Conservation (phyloP, 2,329 filamentous ascomycete genomes). For the Sporothrix curviconia region DNA sequence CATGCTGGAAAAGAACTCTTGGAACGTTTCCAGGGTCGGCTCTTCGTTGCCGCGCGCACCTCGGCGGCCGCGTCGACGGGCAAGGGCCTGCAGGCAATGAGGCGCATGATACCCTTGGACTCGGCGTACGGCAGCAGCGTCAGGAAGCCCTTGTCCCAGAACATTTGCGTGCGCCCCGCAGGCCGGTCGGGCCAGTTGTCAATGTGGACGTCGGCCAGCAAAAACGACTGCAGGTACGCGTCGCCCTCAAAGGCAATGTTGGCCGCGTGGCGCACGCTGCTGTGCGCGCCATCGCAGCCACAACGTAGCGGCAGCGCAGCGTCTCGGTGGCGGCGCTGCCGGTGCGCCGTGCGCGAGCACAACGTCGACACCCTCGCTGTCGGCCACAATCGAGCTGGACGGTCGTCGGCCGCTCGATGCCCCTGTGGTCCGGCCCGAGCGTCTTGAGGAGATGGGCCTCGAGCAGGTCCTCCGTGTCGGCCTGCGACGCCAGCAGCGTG, state of each 20-base stretch:
- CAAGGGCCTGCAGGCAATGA: slow-evolving; percentile 16
- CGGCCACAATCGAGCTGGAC: slow-evolving; percentile 16
- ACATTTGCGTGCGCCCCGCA: slow-evolving; percentile 20
- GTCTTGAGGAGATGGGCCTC: slow-evolving; percentile 34
- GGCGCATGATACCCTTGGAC: slow-evolving; percentile 17
- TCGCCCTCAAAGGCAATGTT: slow-evolving; percentile 36
- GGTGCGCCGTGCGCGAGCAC: slow-evolving; percentile 13
- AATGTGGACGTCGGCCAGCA: slow-evolving; percentile 37
- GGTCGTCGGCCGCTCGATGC: slow-evolving; percentile 21
- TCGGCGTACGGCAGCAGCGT: slow-evolving; percentile 29
- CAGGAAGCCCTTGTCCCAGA: slow-evolving; percentile 30
- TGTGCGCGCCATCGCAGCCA: slow-evolving; percentile 45
- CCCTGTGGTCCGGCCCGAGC: slow-evolving; percentile 31
- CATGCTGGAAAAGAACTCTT: slow-evolving; percentile 2
- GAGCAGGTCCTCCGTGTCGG: slow-evolving; percentile 22
- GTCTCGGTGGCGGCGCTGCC: slow-evolving; percentile 8
- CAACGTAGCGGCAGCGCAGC: slow-evolving; percentile 34
- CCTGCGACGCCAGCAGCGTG: slow-evolving; percentile 22
- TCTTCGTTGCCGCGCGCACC: neutral
- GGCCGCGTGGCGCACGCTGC: slow-evolving; percentile 34
- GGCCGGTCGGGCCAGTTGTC: slow-evolving; percentile 16
- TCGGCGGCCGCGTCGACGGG: neutral
- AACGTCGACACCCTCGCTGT: slow-evolving; percentile 20
- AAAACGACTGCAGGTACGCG: slow-evolving; percentile 39
- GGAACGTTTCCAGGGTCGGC: slow-evolving; percentile 8